phyloP scores from a whole-genome alignment of 768 basidiomycete genomes.

The Termitomyces sp. region DNA sequence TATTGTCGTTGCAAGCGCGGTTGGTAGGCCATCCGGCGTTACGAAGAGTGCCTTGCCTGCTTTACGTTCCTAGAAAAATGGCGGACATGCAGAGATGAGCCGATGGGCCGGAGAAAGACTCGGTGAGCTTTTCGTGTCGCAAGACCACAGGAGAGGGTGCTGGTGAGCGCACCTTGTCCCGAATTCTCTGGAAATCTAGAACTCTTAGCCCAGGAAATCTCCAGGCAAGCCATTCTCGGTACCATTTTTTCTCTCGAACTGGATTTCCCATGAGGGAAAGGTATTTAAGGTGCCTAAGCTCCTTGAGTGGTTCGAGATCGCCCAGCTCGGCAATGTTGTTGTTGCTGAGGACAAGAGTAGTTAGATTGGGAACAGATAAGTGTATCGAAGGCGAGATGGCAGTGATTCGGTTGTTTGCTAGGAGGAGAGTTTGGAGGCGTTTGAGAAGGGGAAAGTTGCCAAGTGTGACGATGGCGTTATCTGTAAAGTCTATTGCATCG shows the following conservation, averaged over 20 bases:
- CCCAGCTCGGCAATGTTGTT: conserved; percentile 77
- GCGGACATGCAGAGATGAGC: conserved; percentile 3
- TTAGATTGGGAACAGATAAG: conserved; percentile 79
- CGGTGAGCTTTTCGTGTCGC: conserved; percentile 19
- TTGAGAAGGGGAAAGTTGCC: conserved; percentile 85
- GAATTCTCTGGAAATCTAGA: conserved; percentile 92
- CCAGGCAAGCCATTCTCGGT: conserved; percentile 94
- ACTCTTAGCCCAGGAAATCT: conserved; percentile 83
- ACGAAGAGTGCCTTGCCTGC: conserved; percentile 70
- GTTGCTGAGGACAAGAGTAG: conserved; percentile 78
- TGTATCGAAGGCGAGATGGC: conserved; percentile 77
- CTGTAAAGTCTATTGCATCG: conserved; percentile 90
- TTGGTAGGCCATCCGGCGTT: conserved; percentile 72
- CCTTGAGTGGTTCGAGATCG: conserved; percentile 79
- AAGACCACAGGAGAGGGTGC: conserved; percentile 25
- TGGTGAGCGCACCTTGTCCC: conserved; percentile 78
- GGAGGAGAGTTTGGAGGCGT: conserved; percentile 76
- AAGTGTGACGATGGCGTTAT: conserved; percentile 78
- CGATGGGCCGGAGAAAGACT: conserved; percentile 3
- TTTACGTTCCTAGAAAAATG: conserved; percentile 64
- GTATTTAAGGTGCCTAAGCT: conserved; percentile 68
- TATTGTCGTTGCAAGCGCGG: conserved; percentile 73
- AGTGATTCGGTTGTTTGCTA: conserved; percentile 87
- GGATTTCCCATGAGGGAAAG: conserved; percentile 78
- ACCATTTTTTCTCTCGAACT: conserved; percentile 88